Conservation (phyloP, 352 stramenopile genomes). For the Aphanomyces stellatus region DNA sequence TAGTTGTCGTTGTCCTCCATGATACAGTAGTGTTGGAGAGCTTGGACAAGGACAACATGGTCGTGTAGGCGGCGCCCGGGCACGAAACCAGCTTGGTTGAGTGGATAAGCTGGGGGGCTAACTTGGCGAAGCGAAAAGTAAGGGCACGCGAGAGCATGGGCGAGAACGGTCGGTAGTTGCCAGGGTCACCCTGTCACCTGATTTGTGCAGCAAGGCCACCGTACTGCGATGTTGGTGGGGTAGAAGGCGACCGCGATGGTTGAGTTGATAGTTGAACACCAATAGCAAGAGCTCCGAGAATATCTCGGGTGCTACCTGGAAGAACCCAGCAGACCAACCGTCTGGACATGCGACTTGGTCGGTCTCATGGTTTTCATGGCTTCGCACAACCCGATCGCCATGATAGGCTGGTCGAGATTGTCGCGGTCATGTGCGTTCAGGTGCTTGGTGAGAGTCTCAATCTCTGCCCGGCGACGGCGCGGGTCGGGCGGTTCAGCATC, state of each 20-base stretch:
- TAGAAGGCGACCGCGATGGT: neutral
- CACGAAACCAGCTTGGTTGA: conserved; percentile 23
- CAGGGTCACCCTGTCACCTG: neutral
- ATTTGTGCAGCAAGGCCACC: neutral
- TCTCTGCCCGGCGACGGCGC: neutral
- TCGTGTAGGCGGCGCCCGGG: conserved; percentile 19
- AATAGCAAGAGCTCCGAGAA: neutral
- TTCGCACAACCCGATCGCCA: neutral
- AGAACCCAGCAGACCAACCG: neutral
- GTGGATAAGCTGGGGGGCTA: conserved; percentile 4
- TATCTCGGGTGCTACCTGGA: neutral
- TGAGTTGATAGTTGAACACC: neutral
- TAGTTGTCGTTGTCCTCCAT: neutral
- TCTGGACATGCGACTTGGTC: neutral
- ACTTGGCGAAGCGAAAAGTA: neutral
- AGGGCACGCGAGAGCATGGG: conserved; percentile 2
- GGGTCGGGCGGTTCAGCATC: neutral
- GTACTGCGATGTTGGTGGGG: neutral
- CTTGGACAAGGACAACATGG: conserved; percentile 18
- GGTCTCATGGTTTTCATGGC: neutral
- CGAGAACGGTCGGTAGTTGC: neutral
- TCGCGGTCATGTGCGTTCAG: too few species aligned
- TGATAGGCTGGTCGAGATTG: neutral
- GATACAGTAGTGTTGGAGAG: conserved; percentile 21
- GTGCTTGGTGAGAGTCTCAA: neutral